Percentiles rank a stretch among this genome's conserved stretches.
Conservation (phyloP, 495 filamentous ascomycete species). For the Podospora fimiseda region DNA sequence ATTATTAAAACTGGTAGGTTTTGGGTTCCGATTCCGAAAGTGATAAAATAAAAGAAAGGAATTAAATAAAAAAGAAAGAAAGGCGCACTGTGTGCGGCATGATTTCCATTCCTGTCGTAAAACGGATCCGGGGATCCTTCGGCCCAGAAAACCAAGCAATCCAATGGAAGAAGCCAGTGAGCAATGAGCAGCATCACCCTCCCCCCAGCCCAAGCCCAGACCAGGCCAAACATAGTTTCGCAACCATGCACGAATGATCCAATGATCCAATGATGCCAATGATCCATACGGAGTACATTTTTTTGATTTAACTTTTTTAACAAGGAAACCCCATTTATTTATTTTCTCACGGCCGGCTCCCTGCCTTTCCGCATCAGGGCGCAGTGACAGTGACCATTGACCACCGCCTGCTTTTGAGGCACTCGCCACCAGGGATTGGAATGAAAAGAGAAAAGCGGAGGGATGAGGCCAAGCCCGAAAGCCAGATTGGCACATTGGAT, state of each 20-base stretch:
- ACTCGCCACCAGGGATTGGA: too few relatives aligned
- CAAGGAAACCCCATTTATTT: background rate
- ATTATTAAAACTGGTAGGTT: too few relatives aligned
- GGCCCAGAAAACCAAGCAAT: background rate
- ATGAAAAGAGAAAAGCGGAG: background rate
- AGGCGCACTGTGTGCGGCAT: slow-evolving; percentile 13
- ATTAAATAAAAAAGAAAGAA: background rate
- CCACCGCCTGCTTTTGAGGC: too few relatives aligned
- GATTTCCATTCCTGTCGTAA: slow-evolving; percentile 11
- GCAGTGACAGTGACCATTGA: background rate
- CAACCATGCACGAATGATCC: slow-evolving; percentile 2
- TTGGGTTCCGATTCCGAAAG: too few relatives aligned
- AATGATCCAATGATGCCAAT: background rate
- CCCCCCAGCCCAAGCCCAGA: slow-evolving; percentile 2
- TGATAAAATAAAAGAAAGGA: background rate
- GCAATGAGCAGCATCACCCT: too few relatives aligned
- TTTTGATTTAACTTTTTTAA: background rate
- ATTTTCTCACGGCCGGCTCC: background rate
- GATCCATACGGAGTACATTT: background rate
- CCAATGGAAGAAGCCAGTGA: too few relatives aligned
- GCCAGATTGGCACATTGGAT: background rate
- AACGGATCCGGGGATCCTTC: slow-evolving; percentile 9
- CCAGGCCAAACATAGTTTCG: slow-evolving; percentile 13
- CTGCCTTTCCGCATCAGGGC: background rate
- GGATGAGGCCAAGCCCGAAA: background rate